Base-by-base conservation (phyloP, 179 eudicot genomes). In the Beta corolliflora region DNA sequence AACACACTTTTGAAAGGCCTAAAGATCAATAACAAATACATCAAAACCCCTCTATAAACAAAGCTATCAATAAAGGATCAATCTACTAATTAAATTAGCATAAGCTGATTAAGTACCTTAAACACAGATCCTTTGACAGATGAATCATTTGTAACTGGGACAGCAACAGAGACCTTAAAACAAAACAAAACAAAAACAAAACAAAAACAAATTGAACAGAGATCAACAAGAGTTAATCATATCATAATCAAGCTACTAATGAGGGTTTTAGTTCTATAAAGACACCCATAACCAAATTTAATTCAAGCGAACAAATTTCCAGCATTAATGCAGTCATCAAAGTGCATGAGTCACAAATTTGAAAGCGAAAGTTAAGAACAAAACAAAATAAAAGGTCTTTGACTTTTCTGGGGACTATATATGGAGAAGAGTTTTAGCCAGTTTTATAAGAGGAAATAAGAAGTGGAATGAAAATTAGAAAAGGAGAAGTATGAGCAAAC, bases 111-210 rank as follows among this genome's bases (percentile, higher is more conserved):
- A 44, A 53, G 41, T 83, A 93, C 97, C 97, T 91, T 85, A 56
- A 90, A 80, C 46, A 83, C 58, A 21, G 93, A 87, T 87, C 88
- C 88, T 69, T 82, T 83, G 36, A 87, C 81, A 50, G 84, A 85
- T 4, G 85, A 76, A 80, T 93, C 93, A 68, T 81, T 83, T 60
- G 88, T 73, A 66, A 84, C 72, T 55, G 92, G 85, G 77, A 84
- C 81, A 71, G 83, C 66, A 5, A 88, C 84, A 81, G 89, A 82
- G 48, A 86, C 86, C 97, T 91, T 76, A n/a, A n/a, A n/a, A n/a
- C n/a, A 72, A 86, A 73, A 76, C 81, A 79, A 82, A 21, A 15
- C 73, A 81, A 66, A 69, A 25, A 25, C 29, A 25, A 25, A 25
- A 25, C 29, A 25, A 25, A 25, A 25, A 25, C 29, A 79, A 11